A percentile compares a stretch with the other conserved stretches of the same genome.
Conservation (phyloP, 768 basidiomycete genomes). For the Pisolithus albus region DNA sequence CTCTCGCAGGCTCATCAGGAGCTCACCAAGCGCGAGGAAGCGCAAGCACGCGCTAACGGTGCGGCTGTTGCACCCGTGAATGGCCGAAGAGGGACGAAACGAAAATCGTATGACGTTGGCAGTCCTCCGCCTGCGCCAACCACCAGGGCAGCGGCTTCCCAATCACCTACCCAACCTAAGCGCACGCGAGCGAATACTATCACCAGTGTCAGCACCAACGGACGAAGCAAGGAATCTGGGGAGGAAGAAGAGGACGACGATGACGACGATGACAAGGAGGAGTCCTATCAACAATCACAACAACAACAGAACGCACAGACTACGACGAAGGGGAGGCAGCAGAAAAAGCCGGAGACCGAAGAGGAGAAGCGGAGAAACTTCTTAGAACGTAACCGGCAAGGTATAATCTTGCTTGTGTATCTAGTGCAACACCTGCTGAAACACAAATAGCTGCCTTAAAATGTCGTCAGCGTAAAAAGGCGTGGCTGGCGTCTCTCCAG, state of each 20-base stretch:
- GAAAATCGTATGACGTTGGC: constrained; percentile 54
- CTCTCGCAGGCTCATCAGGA: constrained; percentile 95
- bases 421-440: constrained; percentile 3
- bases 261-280: constrained; percentile 34
- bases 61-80: constrained; percentile 25
- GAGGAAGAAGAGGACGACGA: constrained; percentile 35
- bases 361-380: constrained; percentile 98
- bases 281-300: constrained; percentile 9
- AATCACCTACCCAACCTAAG: constrained; percentile 21
- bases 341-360: constrained; percentile 89
- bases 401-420: constrained; percentile 34
- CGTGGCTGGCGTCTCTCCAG: constrained; percentile 90
- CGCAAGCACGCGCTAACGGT: constrained; percentile 54
- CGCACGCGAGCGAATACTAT: constrained; percentile 34
- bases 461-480: constrained; percentile 98
- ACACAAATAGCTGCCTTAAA: constrained; percentile 77
- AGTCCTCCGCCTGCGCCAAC: constrained; percentile 27
- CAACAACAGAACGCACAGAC: constrained; percentile 6
- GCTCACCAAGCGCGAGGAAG: constrained; percentile 90
- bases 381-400: constrained; percentile 94
- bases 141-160: constrained; percentile 17
- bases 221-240: constrained; percentile 31
- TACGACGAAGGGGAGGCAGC: constrained; percentile 19
- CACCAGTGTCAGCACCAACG: constrained; percentile 23
- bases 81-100: constrained; percentile 55